Percentiles rank a stretch among this genome's conserved stretches.
phyloP scores from a whole-genome alignment of 805 yeast species.

The Candida mattraensis region DNA sequence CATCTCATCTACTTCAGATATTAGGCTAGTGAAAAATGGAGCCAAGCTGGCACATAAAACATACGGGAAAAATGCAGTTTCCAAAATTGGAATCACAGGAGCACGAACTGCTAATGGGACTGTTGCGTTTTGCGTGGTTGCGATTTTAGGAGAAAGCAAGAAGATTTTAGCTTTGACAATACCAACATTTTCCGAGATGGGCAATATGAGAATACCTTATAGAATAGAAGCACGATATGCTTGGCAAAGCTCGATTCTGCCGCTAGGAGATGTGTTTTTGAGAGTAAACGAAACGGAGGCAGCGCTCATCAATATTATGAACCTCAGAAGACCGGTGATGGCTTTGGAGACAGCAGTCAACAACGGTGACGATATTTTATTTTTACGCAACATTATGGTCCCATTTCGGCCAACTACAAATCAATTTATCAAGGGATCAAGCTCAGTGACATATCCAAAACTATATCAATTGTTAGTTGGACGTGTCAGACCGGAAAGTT shows the following conservation, averaged over 20 bases:
- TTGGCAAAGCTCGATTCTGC: slow-evolving; percentile 42
- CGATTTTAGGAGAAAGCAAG: slow-evolving; percentile 28
- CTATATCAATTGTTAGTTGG: slow-evolving; percentile 73
- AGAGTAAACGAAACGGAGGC: slow-evolving; percentile 58
- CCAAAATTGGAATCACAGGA: slow-evolving; percentile 53
- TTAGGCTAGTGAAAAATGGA: slow-evolving; percentile 62
- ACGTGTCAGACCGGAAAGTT: slow-evolving; percentile 54
- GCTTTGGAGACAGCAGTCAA: slow-evolving; percentile 27
- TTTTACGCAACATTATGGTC: slow-evolving; percentile 62
- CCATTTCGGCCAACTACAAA: slow-evolving; percentile 80
- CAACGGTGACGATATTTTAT: slow-evolving; percentile 55
- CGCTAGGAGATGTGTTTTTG: slow-evolving; percentile 52
- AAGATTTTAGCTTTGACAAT: slow-evolving; percentile 41
- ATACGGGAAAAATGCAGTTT: slow-evolving; percentile 49
- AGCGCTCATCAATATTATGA: slow-evolving; percentile 49
- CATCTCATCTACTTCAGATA: slow-evolving; percentile 54
- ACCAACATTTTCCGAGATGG: slow-evolving; percentile 64
- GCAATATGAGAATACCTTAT: slow-evolving; percentile 46
- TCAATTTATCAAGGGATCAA: slow-evolving; percentile 84
- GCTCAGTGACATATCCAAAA: slow-evolving; percentile 58
- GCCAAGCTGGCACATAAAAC: slow-evolving; percentile 64
- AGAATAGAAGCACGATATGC: slow-evolving; percentile 41
- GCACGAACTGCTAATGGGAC: slow-evolving; percentile 22
- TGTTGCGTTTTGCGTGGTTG: slow-evolving; percentile 31
- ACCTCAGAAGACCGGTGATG: slow-evolving; percentile 37